Conservation (phyloP, 2,329 filamentous ascomycete species). For the Didymella glomerata region DNA sequence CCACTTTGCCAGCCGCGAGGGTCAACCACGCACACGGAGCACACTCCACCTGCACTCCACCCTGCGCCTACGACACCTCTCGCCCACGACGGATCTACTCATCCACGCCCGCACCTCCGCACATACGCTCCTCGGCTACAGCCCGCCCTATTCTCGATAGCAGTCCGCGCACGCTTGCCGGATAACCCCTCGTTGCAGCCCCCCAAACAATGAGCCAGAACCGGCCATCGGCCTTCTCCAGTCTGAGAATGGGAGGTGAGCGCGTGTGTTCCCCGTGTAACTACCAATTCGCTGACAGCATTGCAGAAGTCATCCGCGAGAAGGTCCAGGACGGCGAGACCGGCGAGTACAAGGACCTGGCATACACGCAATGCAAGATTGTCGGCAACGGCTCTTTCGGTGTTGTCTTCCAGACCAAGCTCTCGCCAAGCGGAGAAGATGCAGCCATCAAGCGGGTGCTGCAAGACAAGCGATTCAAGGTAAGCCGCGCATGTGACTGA, state of each 20-base stretch:
- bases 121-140: conserved; percentile 57
- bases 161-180: conserved; percentile 47
- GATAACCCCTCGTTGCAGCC: conserved; percentile 36
- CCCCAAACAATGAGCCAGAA: conserved; percentile 79
- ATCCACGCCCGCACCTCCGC: conserved; percentile 51
- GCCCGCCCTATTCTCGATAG: conserved; percentile 54
- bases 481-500: conserved; percentile 54
- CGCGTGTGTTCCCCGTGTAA: conserved; percentile 21
- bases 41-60: conserved; percentile 34
- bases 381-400: conserved; percentile 99
- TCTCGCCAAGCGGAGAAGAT: conserved; percentile 97
- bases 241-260: conserved; percentile 97
- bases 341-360: conserved; percentile 93
- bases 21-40: conserved; percentile 30
- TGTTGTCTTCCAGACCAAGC: conserved; percentile 98
- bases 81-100: conserved; percentile 65
- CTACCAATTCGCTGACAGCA: conserved; percentile 45
- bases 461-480: conserved; percentile 99
- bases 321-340: conserved; percentile 99
- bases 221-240: conserved; percentile 86
- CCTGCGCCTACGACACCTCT: conserved; percentile 23
- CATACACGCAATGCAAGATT: conserved; percentile 99
- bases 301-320: conserved; percentile 91
- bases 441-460: conserved; percentile 98
- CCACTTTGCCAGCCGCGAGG: conserved; percentile 21